These are phyloP conservation scores for Pseudogymnoascus sp. DNA, from an alignment of 2,329 filamentous ascomycete genomes.

Conservation along the genomic window DNA sequence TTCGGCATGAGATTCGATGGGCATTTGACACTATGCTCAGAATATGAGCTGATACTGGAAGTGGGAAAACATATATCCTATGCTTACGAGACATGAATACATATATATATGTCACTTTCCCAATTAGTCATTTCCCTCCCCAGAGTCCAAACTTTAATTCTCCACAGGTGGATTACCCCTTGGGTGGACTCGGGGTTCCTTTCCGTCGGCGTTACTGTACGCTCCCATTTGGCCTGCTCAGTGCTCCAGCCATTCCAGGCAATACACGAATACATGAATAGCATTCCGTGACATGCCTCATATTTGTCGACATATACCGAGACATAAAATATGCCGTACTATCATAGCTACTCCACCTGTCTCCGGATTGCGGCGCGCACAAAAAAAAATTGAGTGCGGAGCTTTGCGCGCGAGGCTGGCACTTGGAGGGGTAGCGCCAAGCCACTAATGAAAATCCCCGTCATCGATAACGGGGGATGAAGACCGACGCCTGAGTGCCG, in stretches of 20 bases:
- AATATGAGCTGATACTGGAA: no score
- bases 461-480: slow-evolving; percentile 9
- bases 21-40: no score
- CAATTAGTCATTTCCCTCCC: background rate
- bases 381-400: background rate
- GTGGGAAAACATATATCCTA: no score
- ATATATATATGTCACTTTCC: background rate
- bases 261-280: background rate
- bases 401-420: slow-evolving; percentile 7
- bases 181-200: background rate
- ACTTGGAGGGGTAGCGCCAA: background rate
- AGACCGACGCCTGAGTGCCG: background rate
- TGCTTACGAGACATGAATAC: background rate
- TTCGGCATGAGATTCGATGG: no score
- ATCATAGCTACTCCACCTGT: background rate
- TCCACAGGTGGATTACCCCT: background rate
- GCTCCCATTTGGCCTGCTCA: background rate
- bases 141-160: background rate
- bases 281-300: background rate
- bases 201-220: background rate
- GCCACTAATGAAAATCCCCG: background rate
- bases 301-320: background rate
- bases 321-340: background rate
- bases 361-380: background rate
- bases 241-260: background rate